Evolutionary conservation across 2,329 filamentous ascomycete genomes (phyloP).

Genomic region (Botrytis elliptica): DNA sequence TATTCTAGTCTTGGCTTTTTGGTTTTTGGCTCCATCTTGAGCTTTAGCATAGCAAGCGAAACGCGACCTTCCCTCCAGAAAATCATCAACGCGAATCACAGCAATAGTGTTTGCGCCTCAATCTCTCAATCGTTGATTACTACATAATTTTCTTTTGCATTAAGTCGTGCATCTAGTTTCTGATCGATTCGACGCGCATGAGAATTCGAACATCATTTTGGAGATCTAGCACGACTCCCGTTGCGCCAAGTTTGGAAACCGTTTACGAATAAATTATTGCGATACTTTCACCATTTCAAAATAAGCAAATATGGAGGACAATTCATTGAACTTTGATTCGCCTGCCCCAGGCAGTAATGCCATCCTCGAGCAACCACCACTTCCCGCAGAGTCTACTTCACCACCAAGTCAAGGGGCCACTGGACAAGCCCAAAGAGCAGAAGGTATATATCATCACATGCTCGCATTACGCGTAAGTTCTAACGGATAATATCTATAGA

Average conservation of each 20-base stretch:
- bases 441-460: constrained; percentile 46
- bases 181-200: constrained; percentile 21
- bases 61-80: constrained; percentile 20
- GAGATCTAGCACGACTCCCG: constrained; percentile 21
- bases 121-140: constrained; percentile 13
- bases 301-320: constrained; percentile 55
- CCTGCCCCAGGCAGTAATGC: constrained; percentile 56
- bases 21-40: constrained; percentile 20
- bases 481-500: constrained; percentile 46
- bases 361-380: constrained; percentile 54
- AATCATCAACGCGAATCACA: constrained; percentile 22
- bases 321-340: constrained; percentile 56
- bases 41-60: constrained; percentile 16
- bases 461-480: constrained; percentile 14
- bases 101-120: constrained; percentile 21
- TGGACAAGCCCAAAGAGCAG: constrained; percentile 39
- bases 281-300: constrained; percentile 31
- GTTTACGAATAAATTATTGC: constrained; percentile 31
- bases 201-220: constrained; percentile 24
- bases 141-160: background rate
- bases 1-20: constrained; percentile 13
- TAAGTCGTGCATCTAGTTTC: background rate
- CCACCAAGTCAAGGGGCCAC: constrained; percentile 34
- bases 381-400: constrained; percentile 45
- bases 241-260: constrained; percentile 24